phyloP scores from a whole-genome alignment of 257 asterid genomes.

The Solanum gandarillasii region DNA sequence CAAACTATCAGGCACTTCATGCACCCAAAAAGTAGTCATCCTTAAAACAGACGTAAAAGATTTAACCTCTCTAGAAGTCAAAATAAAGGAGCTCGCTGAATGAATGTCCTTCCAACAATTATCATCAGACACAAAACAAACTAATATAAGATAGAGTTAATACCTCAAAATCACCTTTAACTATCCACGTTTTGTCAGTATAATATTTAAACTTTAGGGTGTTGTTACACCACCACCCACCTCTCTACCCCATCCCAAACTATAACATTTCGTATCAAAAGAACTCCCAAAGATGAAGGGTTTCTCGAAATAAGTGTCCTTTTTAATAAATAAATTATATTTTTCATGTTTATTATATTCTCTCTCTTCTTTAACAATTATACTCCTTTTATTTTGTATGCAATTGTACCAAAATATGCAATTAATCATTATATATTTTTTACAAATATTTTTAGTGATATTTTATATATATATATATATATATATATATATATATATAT shows the following conservation, averaged over 20 bases:
- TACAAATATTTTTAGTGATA: too few relatives aligned
- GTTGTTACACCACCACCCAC: neutral
- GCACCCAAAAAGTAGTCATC: neutral
- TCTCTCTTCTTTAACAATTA: too few relatives aligned
- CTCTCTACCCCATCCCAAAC: neutral
- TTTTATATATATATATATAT: too few relatives aligned
- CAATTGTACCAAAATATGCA: too few relatives aligned
- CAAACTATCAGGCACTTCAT: neutral
- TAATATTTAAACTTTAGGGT: neutral
- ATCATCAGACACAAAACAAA: neutral
- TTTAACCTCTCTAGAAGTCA: neutral
- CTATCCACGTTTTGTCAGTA: neutral
- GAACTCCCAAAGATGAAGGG: too few relatives aligned
- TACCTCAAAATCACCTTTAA: neutral
- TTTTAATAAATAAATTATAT: too few relatives aligned
- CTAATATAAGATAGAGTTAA: neutral
- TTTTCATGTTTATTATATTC: too few relatives aligned
- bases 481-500: too few relatives aligned
- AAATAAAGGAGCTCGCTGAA: neutral
- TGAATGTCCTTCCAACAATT: neutral
- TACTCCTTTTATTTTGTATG: too few relatives aligned
- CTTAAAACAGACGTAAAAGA: neutral
- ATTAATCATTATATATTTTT: too few relatives aligned
- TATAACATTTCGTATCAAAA: too few relatives aligned
- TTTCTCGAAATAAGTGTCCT: too few relatives aligned